Percentiles rank a stretch among this genome's conserved stretches.
Conservation (phyloP, 208 protist species). For the Wallacemonas sp. region DNA sequence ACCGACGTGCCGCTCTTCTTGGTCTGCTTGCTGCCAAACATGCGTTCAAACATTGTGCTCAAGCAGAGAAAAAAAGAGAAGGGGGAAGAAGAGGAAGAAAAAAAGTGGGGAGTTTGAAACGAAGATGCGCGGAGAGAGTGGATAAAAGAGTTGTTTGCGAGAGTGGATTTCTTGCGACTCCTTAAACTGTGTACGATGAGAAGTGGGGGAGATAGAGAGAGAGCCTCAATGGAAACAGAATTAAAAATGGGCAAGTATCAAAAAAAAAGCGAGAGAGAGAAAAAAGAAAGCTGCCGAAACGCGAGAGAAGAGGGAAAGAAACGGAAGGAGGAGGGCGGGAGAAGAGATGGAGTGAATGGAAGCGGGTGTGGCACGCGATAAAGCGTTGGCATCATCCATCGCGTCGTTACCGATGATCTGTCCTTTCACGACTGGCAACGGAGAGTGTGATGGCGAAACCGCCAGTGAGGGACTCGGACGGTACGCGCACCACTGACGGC, state of each 20-base stretch:
- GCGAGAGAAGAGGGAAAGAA: background rate
- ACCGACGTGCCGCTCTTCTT: conserved; percentile 28
- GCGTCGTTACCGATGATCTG: too few relatives aligned
- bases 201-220: conserved; percentile 3
- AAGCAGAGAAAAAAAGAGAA: conserved; percentile 16
- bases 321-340: conserved; percentile 12
- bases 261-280: conserved; percentile 7
- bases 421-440: too few relatives aligned
- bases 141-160: too few relatives aligned
- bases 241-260: conserved; percentile 4
- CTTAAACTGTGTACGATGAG: background rate
- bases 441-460: too few relatives aligned
- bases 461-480: too few relatives aligned
- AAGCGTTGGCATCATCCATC: too few relatives aligned
- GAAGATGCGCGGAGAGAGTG: conserved; percentile 17
- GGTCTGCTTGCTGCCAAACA: conserved; percentile 77
- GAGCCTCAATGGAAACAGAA: conserved; percentile 12
- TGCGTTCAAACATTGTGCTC: conserved; percentile 64
- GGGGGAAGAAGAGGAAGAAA: conserved; percentile 15
- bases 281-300: background rate
- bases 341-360: conserved; percentile 12
- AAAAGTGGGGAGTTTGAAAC: conserved; percentile 15
- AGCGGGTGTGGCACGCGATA: too few relatives aligned
- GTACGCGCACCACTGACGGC: too few relatives aligned
- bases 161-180: background rate